A percentile compares a stretch with the other conserved stretches of the same genome.
These are phyloP conservation scores for Neoarthrinium moseri DNA, from an alignment of 2,329 filamentous ascomycete genomes.

Conservation along the genomic window DNA sequence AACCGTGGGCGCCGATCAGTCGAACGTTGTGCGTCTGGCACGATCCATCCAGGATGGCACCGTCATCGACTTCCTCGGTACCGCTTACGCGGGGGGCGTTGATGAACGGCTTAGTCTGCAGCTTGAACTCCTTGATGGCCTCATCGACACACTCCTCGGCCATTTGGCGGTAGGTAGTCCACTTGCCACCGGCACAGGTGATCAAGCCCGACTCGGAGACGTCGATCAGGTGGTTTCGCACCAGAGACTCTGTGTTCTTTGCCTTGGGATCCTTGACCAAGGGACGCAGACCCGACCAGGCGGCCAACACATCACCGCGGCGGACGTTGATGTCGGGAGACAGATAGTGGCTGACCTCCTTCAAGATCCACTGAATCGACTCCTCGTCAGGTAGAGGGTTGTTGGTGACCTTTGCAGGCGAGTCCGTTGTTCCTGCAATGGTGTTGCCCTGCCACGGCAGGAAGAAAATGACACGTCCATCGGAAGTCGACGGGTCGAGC, in stretches of 20 bases:
- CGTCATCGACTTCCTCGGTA: conserved; percentile 68
- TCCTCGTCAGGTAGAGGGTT: conserved; percentile 79
- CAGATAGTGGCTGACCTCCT: conserved; percentile 78
- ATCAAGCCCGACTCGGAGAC: conserved; percentile 77
- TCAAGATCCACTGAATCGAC: conserved; percentile 85
- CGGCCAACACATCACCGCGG: conserved; percentile 82
- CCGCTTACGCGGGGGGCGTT: conserved; percentile 67
- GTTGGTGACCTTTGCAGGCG: conserved; percentile 67
- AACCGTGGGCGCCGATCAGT: conserved; percentile 81
- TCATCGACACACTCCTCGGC: conserved; percentile 85
- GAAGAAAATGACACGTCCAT: conserved; percentile 91
- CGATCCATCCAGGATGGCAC: conserved; percentile 59
- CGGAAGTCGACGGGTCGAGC: conserved; percentile 82
- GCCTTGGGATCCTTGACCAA: conserved; percentile 85
- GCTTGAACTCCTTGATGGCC: conserved; percentile 67
- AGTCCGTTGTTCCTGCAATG: conserved; percentile 85
- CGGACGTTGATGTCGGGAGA: conserved; percentile 83
- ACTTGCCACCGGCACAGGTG: conserved; percentile 86
- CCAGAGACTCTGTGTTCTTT: conserved; percentile 81
- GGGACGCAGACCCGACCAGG: conserved; percentile 86
- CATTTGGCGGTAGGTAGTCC: conserved; percentile 94
- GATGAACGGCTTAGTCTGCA: conserved; percentile 56
- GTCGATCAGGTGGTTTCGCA: conserved; percentile 82
- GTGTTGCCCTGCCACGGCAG: conserved; percentile 92
- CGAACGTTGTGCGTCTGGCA: conserved; percentile 85